Evolutionary conservation across 2,329 filamentous ascomycete genomes (phyloP).

Genomic region (Alternaria tenuissima): DNA sequence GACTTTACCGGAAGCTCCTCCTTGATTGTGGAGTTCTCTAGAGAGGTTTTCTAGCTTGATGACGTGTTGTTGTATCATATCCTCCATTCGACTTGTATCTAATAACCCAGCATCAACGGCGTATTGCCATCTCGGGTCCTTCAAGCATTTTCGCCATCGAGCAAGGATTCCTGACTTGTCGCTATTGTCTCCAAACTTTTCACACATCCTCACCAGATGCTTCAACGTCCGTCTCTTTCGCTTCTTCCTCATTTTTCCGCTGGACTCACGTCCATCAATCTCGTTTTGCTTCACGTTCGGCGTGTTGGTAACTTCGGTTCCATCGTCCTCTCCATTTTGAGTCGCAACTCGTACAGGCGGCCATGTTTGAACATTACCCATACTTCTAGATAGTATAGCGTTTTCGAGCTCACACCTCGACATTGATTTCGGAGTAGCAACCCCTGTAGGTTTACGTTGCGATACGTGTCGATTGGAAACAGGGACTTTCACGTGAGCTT

Average conservation of each 20-base stretch:
- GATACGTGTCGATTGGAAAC: background rate
- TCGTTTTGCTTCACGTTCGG: background rate
- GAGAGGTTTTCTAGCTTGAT: background rate
- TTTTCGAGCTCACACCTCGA: background rate
- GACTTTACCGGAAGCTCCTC: background rate
- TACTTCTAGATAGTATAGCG: background rate
- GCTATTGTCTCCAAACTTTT: background rate
- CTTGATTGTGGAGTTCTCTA: background rate
- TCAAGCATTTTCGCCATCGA: background rate
- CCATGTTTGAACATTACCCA: too few species aligned
- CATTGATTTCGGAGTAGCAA: background rate
- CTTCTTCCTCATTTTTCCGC: background rate
- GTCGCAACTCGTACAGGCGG: background rate
- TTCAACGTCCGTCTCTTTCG: background rate
- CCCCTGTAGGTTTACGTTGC: background rate
- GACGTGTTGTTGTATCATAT: background rate
- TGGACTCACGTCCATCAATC: background rate
- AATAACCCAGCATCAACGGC: background rate
- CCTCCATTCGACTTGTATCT: too few species aligned
- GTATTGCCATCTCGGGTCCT: background rate
- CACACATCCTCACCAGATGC: background rate
- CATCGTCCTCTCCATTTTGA: too few species aligned
- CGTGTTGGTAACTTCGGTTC: background rate
- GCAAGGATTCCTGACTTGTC: background rate
- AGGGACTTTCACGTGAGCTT: background rate